Conservation (phyloP, 2,329 filamentous ascomycete genomes). For the Aspergillus bombycis region DNA sequence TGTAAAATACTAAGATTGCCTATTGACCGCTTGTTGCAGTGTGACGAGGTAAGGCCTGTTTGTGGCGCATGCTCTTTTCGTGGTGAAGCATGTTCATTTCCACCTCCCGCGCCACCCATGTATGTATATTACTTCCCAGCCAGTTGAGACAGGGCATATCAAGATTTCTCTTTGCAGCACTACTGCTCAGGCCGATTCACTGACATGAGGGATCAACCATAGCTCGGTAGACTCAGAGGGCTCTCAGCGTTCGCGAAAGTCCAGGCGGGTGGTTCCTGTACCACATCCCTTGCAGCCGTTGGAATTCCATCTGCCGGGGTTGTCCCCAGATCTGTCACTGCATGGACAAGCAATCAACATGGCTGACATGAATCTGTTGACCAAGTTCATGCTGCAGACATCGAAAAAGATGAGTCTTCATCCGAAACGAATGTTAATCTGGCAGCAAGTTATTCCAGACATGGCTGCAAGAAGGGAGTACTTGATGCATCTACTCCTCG, state of each 20-base stretch:
- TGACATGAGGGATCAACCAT: too few relatives aligned
- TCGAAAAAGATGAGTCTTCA: conserved; percentile 18
- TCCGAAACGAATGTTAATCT: conserved; percentile 10
- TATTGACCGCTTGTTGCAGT: conserved; percentile 13
- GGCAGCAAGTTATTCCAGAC: conserved; percentile 27
- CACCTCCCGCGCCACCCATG: neutral
- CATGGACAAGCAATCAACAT: conserved; percentile 16
- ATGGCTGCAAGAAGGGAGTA: conserved; percentile 21
- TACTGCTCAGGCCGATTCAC: too few relatives aligned
- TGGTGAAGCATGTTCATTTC: conserved; percentile 19
- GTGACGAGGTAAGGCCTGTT: conserved; percentile 28
- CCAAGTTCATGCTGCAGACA: conserved; percentile 23
- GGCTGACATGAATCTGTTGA: conserved; percentile 23
- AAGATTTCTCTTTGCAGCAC: too few relatives aligned
- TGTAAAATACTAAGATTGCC: neutral
- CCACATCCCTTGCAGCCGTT: conserved; percentile 14
- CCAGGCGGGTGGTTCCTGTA: too few relatives aligned
- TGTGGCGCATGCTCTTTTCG: conserved; percentile 27
- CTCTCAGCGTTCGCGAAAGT: too few relatives aligned
- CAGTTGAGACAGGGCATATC: too few relatives aligned
- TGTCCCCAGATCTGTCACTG: neutral
- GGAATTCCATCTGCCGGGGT: conserved; percentile 11
- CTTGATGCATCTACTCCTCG: conserved; percentile 31
- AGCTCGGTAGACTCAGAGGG: neutral
- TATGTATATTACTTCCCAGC: too few relatives aligned